Evolutionary conservation across 768 basidiomycete genomes (phyloP), one percentile per base, ranked within the genome.

Genomic region (Phlebiopsis flavidoalba): DNA sequence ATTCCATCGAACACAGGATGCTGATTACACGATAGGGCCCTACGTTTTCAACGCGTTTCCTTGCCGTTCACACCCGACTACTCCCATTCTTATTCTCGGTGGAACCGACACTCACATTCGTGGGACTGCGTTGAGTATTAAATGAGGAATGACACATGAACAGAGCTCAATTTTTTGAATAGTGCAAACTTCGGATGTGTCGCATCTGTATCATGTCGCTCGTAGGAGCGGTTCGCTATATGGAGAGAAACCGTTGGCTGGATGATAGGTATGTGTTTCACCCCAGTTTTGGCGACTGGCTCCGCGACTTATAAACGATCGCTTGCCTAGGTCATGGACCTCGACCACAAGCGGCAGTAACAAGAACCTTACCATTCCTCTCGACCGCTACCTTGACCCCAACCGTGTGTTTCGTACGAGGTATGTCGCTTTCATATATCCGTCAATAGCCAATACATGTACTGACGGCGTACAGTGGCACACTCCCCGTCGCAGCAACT

Each of bases 191-290:
- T 21, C n/a, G n/a, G 93, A 94, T 71, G 81, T n/a, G 80, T 3
- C 80, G 87, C n/a, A n/a, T n/a, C n/a, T n/a, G n/a, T n/a, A n/a
- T 86, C 87, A 91, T 94, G 77, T 78, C 87, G 1, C 70, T 95
- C 62, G 90, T n/a, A n/a, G 93, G 67, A 88, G 91, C 64, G 90
- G 95, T 17, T n/a, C 78, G 92, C 22, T 96, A 95, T 70, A 90
- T 96, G 88, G 95, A 97, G 74, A n/a, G n/a, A n/a, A n/a, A 97
- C 94, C 10, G 77, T 95, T 57, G 93, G 87, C 8, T 92, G 85
- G 83, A 74, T 89, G 77, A 87, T n/a, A n/a, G n/a, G 89, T 43
- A 43, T 3, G 40, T 17, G 3, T 17, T 43, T 6, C 2, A 31
- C 26, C n/a, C n/a, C n/a, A n/a, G 8, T 14, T 87, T 66, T 46